Evolutionary conservation across 2,329 filamentous ascomycete species (phyloP), one percentile per base, ranked within the genome.

Genomic region (Colletotrichum brevisporum): DNA sequence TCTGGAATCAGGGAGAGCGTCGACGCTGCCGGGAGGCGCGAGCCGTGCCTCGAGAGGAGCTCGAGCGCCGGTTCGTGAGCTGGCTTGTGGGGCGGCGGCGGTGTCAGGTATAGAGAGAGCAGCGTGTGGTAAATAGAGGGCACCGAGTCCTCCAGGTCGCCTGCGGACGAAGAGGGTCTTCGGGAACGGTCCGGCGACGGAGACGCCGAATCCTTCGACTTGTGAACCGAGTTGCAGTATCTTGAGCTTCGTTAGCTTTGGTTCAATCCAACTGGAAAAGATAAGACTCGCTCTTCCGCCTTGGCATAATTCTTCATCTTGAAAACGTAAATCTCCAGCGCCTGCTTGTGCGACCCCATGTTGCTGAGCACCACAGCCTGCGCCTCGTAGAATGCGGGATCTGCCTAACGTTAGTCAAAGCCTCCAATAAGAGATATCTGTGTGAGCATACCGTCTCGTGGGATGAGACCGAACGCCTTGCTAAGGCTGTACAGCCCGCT

Each of bases 281-380:
- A 31, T 48, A 43, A 15, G 54, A 85, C 90, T 71, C 83, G 97
- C 91, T 97, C 94, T 87, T 99, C 96, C 39, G 96, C 96, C 80
- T 97, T 98, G 13, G 83, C 84, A 71, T 93, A 95, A 78, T 97
- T 92, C 73, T 92, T 84, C 79, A 99, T 89, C 79, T 95, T 96
- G 82, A 98, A 99, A 31, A 98, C 95, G 78, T 97, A 99, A 60
- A 99, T 97, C 77, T 96, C 92, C n/a, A 99, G 83, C 0, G 96
- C 96, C 80, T 98, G 94, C 77, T 94, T 95, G 82, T 99, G 95
- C 75, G 95, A 92, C 6, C 94, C 94, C 93, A 98, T 97, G 74
- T 96, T 97, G 80, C 94, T 94, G 47, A 98, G 88, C 21, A 98
- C 91, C 52, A 98, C 91, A 6, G 96, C 96, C 70, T 95, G 91